A percentile compares a stretch with the other conserved stretches of the same genome.
Evolutionary conservation across 495 filamentous ascomycete species (phyloP).

Genomic region (Xeromyces bisporus): DNA sequence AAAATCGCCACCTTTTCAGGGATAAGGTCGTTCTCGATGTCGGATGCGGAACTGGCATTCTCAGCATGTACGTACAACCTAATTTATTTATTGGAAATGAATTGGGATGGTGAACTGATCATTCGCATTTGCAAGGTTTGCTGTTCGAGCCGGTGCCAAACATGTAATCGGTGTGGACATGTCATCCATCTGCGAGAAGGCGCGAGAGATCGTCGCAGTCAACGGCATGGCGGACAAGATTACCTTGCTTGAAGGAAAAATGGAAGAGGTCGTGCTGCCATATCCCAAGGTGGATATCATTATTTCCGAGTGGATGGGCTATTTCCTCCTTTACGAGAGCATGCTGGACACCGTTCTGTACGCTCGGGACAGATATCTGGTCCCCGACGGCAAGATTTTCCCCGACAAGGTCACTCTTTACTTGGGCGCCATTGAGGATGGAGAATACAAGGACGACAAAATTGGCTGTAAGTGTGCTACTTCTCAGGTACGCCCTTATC

Average conservation of each 20-base stretch:
- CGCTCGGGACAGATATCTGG: conserved; percentile 82
- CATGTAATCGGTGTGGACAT: conserved; percentile 95
- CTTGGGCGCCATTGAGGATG: conserved; percentile 74
- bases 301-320: conserved; percentile 99
- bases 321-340: conserved; percentile 95
- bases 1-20: conserved; percentile 90
- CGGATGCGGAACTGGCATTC: conserved; percentile 84
- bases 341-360: conserved; percentile 96
- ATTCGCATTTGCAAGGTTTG: conserved; percentile 51
- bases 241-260: conserved; percentile 82
- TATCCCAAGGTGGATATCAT: conserved; percentile 92
- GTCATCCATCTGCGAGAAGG: conserved; percentile 92
- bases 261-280: conserved; percentile 87
- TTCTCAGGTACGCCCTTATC: background rate
- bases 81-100: background rate
- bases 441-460: conserved; percentile 80
- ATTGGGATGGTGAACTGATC: background rate
- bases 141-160: conserved; percentile 79
- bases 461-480: conserved; percentile 46
- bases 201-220: conserved; percentile 69
- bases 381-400: conserved; percentile 70
- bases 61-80: conserved; percentile 51
- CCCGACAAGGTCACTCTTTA: conserved; percentile 83
- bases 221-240: conserved; percentile 76
- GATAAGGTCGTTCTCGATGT: conserved; percentile 97